These are phyloP conservation scores for Pelargonium cotyledonis DNA, from an alignment of 441 rosid species.

Conservation along the genomic window DNA sequence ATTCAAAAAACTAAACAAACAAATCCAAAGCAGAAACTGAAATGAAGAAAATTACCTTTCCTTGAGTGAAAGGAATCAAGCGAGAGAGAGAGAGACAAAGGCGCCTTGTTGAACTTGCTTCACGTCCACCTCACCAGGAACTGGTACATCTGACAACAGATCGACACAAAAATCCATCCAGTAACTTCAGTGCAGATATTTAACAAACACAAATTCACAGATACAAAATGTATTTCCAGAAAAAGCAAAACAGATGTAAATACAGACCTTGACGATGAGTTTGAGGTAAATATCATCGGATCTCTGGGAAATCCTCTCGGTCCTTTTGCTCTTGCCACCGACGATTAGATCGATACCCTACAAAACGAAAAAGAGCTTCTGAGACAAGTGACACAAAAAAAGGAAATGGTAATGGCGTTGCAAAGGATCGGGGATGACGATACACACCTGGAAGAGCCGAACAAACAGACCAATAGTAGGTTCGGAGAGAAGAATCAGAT, in stretches of 20 bases:
- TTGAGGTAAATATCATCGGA: slow-evolving; percentile 66
- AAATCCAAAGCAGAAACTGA: too few relatives aligned
- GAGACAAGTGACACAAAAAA: neutral
- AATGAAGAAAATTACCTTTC: slow-evolving; percentile 28
- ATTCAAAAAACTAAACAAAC: too few relatives aligned
- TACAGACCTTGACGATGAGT: slow-evolving; percentile 57
- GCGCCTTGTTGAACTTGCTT: slow-evolving; percentile 51
- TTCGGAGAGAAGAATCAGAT: too few relatives aligned
- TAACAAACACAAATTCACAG: neutral
- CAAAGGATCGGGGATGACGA: neutral
- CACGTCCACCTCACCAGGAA: slow-evolving; percentile 52
- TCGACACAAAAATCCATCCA: neutral
- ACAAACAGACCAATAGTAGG: too few relatives aligned
- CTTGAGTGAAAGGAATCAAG: slow-evolving; percentile 29
- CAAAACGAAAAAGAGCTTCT: neutral
- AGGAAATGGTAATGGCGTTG: neutral
- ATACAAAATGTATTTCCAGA: neutral
- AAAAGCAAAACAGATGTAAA: neutral
- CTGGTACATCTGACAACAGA: slow-evolving; percentile 32
- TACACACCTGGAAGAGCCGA: neutral
- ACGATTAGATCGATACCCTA: slow-evolving; percentile 70
- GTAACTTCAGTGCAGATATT: neutral
- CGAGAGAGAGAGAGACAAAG: slow-evolving; percentile 41
- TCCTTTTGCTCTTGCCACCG: slow-evolving; percentile 73
- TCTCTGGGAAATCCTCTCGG: slow-evolving; percentile 63